Evolutionary conservation across 1,284 basidiomycete genomes (phyloP).

Genomic region (Cutaneotrichosporon mucoides): DNA sequence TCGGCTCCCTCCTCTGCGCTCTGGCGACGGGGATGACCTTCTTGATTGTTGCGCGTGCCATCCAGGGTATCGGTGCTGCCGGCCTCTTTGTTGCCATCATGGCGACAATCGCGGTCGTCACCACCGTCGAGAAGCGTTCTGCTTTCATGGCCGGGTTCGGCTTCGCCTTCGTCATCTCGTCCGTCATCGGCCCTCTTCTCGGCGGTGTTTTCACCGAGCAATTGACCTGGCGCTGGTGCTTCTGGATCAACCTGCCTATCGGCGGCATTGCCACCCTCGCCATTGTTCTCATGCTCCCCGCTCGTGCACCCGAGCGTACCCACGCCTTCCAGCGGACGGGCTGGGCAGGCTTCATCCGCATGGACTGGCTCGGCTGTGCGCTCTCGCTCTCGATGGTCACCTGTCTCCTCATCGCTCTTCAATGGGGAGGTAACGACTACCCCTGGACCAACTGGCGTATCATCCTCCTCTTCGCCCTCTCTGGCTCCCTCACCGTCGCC

Average conservation of each 20-base stretch:
- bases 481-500: conserved; percentile 35
- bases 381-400: conserved; percentile 48
- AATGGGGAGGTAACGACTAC: conserved; percentile 51
- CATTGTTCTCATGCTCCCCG: conserved; percentile 48
- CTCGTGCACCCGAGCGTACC: conserved; percentile 53
- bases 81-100: conserved; percentile 49
- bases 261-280: conserved; percentile 44
- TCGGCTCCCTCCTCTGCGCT: conserved; percentile 55
- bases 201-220: conserved; percentile 52
- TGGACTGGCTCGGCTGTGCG: conserved; percentile 50
- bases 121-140: conserved; percentile 49
- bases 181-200: conserved; percentile 45
- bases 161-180: conserved; percentile 49
- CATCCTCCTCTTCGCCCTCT: conserved; percentile 48
- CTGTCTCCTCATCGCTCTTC: conserved; percentile 50
- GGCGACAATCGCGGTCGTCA: conserved; percentile 49
- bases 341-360: conserved; percentile 32
- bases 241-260: conserved; percentile 54
- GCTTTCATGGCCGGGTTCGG: conserved; percentile 42
- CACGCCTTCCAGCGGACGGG: conserved; percentile 37
- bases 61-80: conserved; percentile 45
- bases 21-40: conserved; percentile 48
- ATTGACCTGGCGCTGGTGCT: conserved; percentile 53
- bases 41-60: conserved; percentile 55
- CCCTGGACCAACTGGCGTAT: conserved; percentile 40